Evolutionary conservation across 148 eudicot genomes (phyloP), one percentile per base, ranked within the genome.

Genomic region (Rhododendron ferrugineum): DNA sequence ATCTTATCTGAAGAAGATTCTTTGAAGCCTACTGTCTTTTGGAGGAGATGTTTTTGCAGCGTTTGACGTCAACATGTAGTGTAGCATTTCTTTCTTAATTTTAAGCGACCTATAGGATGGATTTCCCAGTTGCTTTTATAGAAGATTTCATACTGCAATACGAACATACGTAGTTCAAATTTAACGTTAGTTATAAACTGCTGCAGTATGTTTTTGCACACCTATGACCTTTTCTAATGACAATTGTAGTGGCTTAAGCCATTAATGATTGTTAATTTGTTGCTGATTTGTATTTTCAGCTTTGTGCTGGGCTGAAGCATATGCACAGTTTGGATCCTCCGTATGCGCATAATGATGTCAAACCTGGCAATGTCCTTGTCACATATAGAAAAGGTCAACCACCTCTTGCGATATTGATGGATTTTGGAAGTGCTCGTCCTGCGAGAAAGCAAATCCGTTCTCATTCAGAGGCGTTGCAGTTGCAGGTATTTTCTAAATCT

Each of bases 301-400:
- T 96, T 87, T 96, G 99, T 91, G 98, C 95, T 90, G 99, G 98
- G 86, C 89, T 96, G 81, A 89, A 92, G 89, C 98, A 95, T 88
- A 96, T 96, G 99, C 99, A 96, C 88, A 88, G 85, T 83, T 90
- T 94, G 85, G 95, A 95, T 47, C 94, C 99, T 82, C 95, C 99
- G 75, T 92, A 95, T 93, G 99, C 96, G 20, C 99, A 96, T 85
- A 96, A 96, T 87, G 99, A 96, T 91, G 93, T 96, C 78, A 96
- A 96, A 85, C 98, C 99, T 77, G 99, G 96, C 54, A 96, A 96
- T 90, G 95, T 96, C 82, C 91, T 95, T 89, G 56, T 96, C 85
- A 95, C 98, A 76, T 90, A 91, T 85, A 88, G 89, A 86, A 94
- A 91, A 91, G 99, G 99, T 36, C 91, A 95, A 81, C 84, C 95